Evolutionary conservation across 768 basidiomycete genomes (phyloP).

Genomic region (Mycena venus): DNA sequence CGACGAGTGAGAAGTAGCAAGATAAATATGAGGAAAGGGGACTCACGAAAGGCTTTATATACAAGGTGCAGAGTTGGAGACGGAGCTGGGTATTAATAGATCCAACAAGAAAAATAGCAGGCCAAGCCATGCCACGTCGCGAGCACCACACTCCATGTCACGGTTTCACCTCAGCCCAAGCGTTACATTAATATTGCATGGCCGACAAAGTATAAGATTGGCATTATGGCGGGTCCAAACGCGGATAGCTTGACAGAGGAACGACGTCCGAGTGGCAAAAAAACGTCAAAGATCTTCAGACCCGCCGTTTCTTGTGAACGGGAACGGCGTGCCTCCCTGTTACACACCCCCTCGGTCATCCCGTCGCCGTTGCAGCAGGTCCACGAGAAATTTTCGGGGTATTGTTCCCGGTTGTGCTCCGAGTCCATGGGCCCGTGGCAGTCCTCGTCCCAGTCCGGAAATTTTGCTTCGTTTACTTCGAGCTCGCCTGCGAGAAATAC

Average conservation of each 20-base stretch:
- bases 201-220: constrained; percentile 10
- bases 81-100: neutral
- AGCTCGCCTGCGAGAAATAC: constrained; percentile 51
- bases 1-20: neutral
- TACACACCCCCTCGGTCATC: constrained; percentile 54
- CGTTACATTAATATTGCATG: constrained; percentile 10
- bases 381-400: constrained; percentile 65
- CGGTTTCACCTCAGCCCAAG: constrained; percentile 5
- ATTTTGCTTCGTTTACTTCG: constrained; percentile 53
- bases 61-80: neutral
- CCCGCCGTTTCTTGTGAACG: constrained; percentile 51
- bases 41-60: constrained; percentile 1
- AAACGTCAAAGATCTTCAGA: constrained; percentile 19
- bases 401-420: constrained; percentile 50
- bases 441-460: constrained; percentile 63
- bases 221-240: neutral
- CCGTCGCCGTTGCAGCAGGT: constrained; percentile 62
- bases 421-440: constrained; percentile 63
- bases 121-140: no score
- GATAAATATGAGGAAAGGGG: neutral
- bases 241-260: neutral
- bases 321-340: constrained; percentile 49
- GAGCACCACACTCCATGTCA: neutral
- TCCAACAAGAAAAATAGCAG: no score
- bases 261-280: neutral